Evolutionary conservation across 495 filamentous ascomycete genomes (phyloP), one percentile per base, ranked within the genome.

Genomic region (Penicillium bialowiezense): DNA sequence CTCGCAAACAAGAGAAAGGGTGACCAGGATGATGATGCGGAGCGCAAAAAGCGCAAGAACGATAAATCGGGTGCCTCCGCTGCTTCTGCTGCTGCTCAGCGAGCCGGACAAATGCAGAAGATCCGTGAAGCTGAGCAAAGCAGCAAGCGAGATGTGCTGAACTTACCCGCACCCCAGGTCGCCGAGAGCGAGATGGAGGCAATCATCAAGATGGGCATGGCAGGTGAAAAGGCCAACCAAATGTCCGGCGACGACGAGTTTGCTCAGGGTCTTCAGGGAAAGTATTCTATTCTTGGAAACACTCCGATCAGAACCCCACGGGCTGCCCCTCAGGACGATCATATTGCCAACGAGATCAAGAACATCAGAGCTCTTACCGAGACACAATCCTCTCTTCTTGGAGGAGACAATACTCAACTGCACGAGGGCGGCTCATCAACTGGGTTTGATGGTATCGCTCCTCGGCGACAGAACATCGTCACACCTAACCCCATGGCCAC

Each of bases 191-290:
- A 98, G 67, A 79, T 98, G 55, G 93, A 98, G 63, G 91, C 96
- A 60, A 97, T 98, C 62, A 91, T 98, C 36, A 98, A 98, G 69
- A 95, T 97, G 90, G 95, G 93, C 21, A 87, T 96, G 85, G 81
- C 90, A 40, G 93, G 90, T 29, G 90, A 96, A 55, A 86, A 85
- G 51, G 93, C 91, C n/a, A 89, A 83, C 60, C 73, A 77, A 40
- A 63, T 87, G 61, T 88, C 87, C 18, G 81, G 81, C 9, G 83
- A 83, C 39, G 88, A 89, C 62, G 91, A 96, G 51, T 90, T 89
- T 41, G 93, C 92, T 3, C 83, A 86, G 56, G 92, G 91, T 6
- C 74, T 97, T 7, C 76, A 97, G 23, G 89, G 87, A 42, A 89
- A 89, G 50, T 97, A 97, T 26, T 26, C 23, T 63, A 81, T 97